Base-by-base conservation (phyloP, 73 alveolate species). In the Paraurostyla sp. region DNA sequence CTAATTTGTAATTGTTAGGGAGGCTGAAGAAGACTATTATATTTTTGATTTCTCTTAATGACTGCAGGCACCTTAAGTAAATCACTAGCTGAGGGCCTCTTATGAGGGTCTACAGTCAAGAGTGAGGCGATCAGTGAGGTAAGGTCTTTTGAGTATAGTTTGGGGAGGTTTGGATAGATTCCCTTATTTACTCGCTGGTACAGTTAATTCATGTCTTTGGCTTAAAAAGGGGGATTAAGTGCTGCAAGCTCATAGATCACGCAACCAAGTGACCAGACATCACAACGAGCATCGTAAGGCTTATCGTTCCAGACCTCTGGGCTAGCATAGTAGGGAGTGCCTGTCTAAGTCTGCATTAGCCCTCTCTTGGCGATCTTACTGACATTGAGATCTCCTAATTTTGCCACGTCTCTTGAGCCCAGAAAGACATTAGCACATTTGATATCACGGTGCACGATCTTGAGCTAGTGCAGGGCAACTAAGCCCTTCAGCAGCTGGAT, bases 241-340 rank as follows among this genome's bases (percentile, higher is more conserved):
- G 98, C 95, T 16, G 94, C 76, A 69, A 96, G 71, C 84, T 96
- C 98, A 85, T 96, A 96, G 22, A 93, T 68, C 6, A 92, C 99
- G 80, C 98, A 96, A 0, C 99, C 99, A 40, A 96, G 93, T 11
- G 97, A 85, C 98, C 99, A 96, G 1, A 96, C 87, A 76, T 96
- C 99, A 87, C 97, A 89, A 49, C 96, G 95, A 3, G 91, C 92
- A 84, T 95, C 98, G 76, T 96, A 96, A 20, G 99, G 95, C 68
- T 95, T 80, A 35, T 95, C 97, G n/a, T 92, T 90, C 97, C 97
- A 92, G 0, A 96, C 99, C 86, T 96, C 97, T 23, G 99, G 97
- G 83, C 94, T 81, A 0, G 98, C 98, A 92, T 95, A 92, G 60
- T 96, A 93, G 0, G 97, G 97, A n/a, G 98, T 94, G n/a, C 99